Percentiles rank a stretch among this genome's conserved stretches.
Evolutionary conservation across 305 asterid genomes (phyloP).

Genomic region (Fraxinus albicans): DNA sequence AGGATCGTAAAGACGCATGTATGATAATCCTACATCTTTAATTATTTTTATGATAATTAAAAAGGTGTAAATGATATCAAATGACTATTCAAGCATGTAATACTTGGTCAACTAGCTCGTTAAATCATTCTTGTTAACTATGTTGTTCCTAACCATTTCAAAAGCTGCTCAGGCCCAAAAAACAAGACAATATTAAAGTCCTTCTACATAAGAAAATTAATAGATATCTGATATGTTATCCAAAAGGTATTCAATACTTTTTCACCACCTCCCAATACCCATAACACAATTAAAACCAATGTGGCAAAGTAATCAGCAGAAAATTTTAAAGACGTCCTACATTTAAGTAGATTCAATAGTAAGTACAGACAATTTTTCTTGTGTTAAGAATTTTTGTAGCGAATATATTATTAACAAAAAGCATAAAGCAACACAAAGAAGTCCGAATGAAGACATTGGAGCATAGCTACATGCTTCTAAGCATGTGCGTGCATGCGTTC

Average conservation of each 20-base stretch:
- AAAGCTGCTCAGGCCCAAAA: neutral
- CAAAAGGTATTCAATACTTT: neutral
- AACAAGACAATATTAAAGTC: neutral
- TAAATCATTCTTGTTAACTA: neutral
- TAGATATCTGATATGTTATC: neutral
- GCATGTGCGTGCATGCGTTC: neutral
- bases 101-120: neutral
- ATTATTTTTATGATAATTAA: neutral
- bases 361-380: neutral
- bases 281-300: neutral
- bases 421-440: neutral
- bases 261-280: neutral
- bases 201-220: neutral
- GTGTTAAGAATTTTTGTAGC: neutral
- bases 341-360: neutral
- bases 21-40: neutral
- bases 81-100: neutral
- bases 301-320: neutral
- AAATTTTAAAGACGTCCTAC: neutral
- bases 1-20: neutral
- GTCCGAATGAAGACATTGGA: neutral
- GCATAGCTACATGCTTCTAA: neutral
- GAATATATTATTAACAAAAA: neutral
- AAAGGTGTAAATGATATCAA: neutral
- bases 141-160: neutral